phyloP scores from a whole-genome alignment of 2,329 filamentous ascomycete genomes.

The Aphanoascus verrucosus region DNA sequence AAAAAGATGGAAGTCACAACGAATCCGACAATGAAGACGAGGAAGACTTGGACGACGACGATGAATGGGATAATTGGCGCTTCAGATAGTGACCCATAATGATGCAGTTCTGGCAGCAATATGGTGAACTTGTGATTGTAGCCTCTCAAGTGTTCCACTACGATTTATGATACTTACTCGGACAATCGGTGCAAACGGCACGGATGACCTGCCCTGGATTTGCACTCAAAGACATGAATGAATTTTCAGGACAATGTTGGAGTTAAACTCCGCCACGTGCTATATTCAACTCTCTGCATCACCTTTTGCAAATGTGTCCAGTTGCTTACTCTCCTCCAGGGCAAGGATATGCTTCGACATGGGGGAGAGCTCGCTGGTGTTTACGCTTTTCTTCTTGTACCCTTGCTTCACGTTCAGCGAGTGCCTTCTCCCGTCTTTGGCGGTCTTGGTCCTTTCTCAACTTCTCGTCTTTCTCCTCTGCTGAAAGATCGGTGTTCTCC shows the following conservation, averaged over 20 bases:
- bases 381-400: slow-evolving; percentile 36
- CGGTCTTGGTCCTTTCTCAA: slow-evolving; percentile 32
- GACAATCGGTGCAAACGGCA: not conserved
- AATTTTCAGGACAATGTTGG: not conserved
- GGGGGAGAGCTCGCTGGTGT: slow-evolving; percentile 31
- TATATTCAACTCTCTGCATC: not conserved
- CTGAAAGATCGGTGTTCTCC: slow-evolving; percentile 26
- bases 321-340: not conserved
- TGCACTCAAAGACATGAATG: not conserved
- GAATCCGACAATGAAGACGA: slow-evolving; percentile 24
- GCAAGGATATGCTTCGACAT: slow-evolving; percentile 34
- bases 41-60: slow-evolving; percentile 39
- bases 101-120: not conserved
- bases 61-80: slow-evolving; percentile 38
- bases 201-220: not conserved
- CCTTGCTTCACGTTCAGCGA: slow-evolving; percentile 34
- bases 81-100: slow-evolving; percentile 19
- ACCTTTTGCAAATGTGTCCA: not conserved
- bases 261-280: not conserved
- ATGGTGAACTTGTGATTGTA: not conserved
- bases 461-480: slow-evolving; percentile 30
- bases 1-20: slow-evolving; percentile 40
- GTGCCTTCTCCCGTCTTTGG: slow-evolving; percentile 36
- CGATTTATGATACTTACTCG: slow-evolving; percentile 5
- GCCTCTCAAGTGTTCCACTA: not conserved